Percentiles rank a stretch among this genome's conserved stretches.
Conservation (phyloP, 1,139 yeast genomes). For the Yamadazyma blattariae region DNA sequence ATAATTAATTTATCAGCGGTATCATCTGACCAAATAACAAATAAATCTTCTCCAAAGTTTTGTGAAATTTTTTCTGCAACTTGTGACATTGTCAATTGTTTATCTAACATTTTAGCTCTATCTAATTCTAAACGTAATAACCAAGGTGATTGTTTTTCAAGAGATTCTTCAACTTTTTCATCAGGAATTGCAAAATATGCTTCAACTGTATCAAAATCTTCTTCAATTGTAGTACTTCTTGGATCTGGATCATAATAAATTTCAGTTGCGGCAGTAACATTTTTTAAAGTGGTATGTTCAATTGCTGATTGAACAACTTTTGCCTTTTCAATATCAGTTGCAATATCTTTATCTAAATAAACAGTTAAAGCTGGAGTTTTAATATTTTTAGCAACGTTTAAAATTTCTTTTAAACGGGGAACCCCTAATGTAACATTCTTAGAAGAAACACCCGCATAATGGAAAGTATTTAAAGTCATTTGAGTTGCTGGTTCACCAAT, state of each 20-base stretch:
- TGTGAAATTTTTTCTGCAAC: conserved; percentile 95
- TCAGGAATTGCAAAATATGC: conserved; percentile 97
- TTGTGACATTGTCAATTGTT: conserved; percentile 96
- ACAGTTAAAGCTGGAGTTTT: conserved; percentile 98
- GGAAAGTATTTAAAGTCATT: conserved; percentile 99
- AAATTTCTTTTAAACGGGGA: conserved; percentile 98
- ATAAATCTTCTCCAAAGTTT: conserved; percentile 90
- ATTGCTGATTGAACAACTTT: conserved; percentile 95
- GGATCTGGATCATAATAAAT: conserved; percentile 98
- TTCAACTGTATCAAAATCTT: conserved; percentile 95
- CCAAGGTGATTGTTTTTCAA: conserved; percentile 98
- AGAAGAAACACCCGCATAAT: conserved; percentile 99
- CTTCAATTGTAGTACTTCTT: conserved; percentile 89
- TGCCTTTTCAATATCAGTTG: conserved; percentile 88
- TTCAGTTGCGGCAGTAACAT: conserved; percentile 96
- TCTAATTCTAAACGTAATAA: conserved; percentile 91
- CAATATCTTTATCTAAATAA: conserved; percentile 75
- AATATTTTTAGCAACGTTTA: conserved; percentile 96
- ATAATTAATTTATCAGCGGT: conserved; percentile 94
- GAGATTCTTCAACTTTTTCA: conserved; percentile 90
- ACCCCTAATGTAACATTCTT: conserved; percentile 99
- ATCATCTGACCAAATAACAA: conserved; percentile 99
- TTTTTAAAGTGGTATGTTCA: conserved; percentile 91
- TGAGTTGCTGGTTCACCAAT: conserved; percentile 99
- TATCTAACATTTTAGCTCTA: conserved; percentile 98